phyloP scores from a whole-genome alignment of 139 green algal species.

The Pseudopediastrum boryanum region DNA sequence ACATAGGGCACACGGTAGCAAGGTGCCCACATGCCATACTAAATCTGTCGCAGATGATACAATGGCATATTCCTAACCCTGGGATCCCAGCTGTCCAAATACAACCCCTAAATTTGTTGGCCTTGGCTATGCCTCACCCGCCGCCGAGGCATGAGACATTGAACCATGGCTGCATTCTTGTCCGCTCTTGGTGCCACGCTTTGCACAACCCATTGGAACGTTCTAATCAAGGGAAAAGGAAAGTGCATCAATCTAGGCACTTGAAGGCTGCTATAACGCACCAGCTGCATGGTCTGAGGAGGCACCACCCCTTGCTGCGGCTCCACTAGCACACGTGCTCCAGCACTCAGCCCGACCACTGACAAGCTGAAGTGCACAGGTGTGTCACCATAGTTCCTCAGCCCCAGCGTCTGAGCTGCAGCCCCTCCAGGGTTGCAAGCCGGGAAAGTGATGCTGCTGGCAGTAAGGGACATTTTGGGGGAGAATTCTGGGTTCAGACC shows the following conservation, averaged over 20 bases:
- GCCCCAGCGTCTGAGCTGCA: conserved; percentile 58
- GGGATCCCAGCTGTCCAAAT: too few species aligned
- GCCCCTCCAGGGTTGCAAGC: conserved; percentile 46
- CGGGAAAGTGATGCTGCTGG: conserved; percentile 55
- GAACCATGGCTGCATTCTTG: too few species aligned
- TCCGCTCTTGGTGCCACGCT: too few species aligned
- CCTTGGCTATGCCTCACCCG: too few species aligned
- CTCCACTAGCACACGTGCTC: conserved; percentile 33
- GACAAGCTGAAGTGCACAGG: conserved; percentile 58
- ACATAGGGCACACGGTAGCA: too few species aligned
- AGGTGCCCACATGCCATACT: too few species aligned
- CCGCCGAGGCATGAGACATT: too few species aligned
- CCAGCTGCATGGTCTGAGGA: neutral
- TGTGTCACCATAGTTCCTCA: conserved; percentile 75
- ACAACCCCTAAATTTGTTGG: too few species aligned
- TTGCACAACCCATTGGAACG: neutral
- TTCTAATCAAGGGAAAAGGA: neutral
- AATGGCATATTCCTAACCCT: too few species aligned
- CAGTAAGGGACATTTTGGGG: conserved; percentile 52
- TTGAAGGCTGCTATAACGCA: neutral
- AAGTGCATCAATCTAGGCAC: neutral
- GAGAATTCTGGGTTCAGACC: conserved; percentile 54
- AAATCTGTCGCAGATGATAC: too few species aligned
- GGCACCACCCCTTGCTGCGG: conserved; percentile 46
- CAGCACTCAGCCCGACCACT: neutral